Evolutionary conservation across 2,329 filamentous ascomycete species (phyloP), one percentile per base, ranked within the genome.

Genomic region (Xylariomycetidae sp.): DNA sequence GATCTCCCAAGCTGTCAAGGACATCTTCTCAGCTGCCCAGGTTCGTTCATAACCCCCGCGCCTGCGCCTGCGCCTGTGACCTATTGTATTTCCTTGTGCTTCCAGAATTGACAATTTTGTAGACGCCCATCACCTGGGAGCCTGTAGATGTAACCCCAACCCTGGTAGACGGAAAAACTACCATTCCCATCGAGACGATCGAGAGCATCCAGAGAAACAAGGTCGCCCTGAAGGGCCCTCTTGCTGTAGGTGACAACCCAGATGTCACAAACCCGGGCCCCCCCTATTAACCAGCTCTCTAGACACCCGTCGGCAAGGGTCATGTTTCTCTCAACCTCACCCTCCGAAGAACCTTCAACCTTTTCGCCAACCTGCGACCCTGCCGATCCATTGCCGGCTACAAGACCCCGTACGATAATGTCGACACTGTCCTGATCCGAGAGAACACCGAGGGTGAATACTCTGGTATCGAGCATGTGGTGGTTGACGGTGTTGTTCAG

Each of bases 381-480:
- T 98, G 94, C 81, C 86, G 88, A 61, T 96, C 88, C 46, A 88
- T 98, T 51, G 86, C 85, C 48, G 92, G 92, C 57, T 98, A 84
- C 84, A 95, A 97, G 82, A 98, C 92, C 34, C 88, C 90, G 45
- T 97, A 97, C 74, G 90, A 97, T 64, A 80, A 85, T 56, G 92
- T 98, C 60, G 85, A 98, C 70, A 96, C 89, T 25, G 88, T 96
- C 57, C 75, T 98, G 61, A 97, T 98, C 70, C 87, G 92, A 67
- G 92, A 98, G 75, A 98, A 98, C 78, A 97, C 92, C 52, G 92
- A 97, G 79, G 92, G 92, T 65, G 92, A 97, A 76, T 98, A 98
- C 81, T 95, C 88, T 26, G 92, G 92, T 44, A 97, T 98, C 56
- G 92, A 98, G 77, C 92, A 98, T 71, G 80, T 96, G 38, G 92